Conservation (phyloP, 177 flowering plant genomes). For the Tripterygium wilfordii region DNA sequence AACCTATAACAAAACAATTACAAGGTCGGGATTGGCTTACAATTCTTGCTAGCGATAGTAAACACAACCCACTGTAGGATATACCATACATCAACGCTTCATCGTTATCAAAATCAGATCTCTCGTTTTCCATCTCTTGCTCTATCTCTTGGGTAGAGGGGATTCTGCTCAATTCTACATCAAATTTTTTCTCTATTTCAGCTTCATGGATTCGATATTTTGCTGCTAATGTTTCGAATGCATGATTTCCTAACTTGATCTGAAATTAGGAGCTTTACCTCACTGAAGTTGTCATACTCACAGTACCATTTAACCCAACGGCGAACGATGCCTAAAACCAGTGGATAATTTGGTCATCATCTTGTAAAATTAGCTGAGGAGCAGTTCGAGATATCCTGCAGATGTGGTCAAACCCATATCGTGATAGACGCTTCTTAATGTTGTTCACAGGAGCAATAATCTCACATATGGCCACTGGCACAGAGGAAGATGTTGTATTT, state of each 20-base stretch:
- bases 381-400: conserved; percentile 51
- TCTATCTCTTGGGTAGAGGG: conserved; percentile 54
- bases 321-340: conserved; percentile 72
- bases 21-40: conserved; percentile 59
- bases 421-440: conserved; percentile 53
- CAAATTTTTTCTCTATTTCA: conserved; percentile 62
- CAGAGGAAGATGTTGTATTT: conserved; percentile 14
- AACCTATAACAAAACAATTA: conserved; percentile 71
- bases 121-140: conserved; percentile 28
- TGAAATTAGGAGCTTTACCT: conserved; percentile 49
- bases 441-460: conserved; percentile 48
- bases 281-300: conserved; percentile 49
- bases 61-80: conserved; percentile 58
- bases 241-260: conserved; percentile 67
- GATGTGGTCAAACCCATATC: conserved; percentile 65
- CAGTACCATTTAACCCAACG: conserved; percentile 80
- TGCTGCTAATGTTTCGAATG: conserved; percentile 76
- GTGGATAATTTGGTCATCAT: conserved; percentile 53
- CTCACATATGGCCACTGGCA: conserved; percentile 25
- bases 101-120: conserved; percentile 27
- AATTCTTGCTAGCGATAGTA: conserved; percentile 66
- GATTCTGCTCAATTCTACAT: conserved; percentile 52
- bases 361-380: conserved; percentile 57
- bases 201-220: conserved; percentile 68
- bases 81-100: conserved; percentile 66